Base-by-base conservation (phyloP, 2,329 filamentous ascomycete species). In the Colletotrichum sublineola region DNA sequence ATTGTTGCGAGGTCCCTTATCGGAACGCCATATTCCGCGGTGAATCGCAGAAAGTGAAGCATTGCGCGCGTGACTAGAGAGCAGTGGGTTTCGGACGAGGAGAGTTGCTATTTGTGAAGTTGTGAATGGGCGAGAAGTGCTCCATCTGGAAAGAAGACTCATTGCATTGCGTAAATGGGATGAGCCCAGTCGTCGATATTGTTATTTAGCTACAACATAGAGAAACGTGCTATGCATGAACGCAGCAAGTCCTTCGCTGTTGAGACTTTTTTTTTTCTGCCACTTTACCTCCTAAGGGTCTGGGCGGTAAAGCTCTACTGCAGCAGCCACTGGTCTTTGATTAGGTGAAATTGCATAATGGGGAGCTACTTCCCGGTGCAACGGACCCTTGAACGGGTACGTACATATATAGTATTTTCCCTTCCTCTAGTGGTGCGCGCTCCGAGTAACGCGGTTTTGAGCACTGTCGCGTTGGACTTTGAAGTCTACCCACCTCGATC, bases 1-100 rank as follows among this genome's bases (percentile, higher is more conserved):
- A 15, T 44, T 20, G 31, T 52, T 63, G 29, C 57, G 46, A 44
- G 67, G 44, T 12, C 46, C 79, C 73, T 79, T 76, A 77, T 85
- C 75, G 75, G 88, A 80, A 79, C 83, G 77, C 56, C 90, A 89
- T 67, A 94, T 84, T 18, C 92, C 92, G 57, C 87, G 85, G 75
- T 90, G 88, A 77, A 95, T 94, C 55, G 92, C 92, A 12, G 92
- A 92, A 72, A 94, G 86, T 53, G 75, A 76, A 12, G 75, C 53
- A 50, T 65, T 46, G 40, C 68, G 68, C 38, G 67, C 58, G n/a
- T 68, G 72, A 11, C n/a, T 56, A 15, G n/a, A 44, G 31, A 50
- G 53, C 15, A 67, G 31, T 31, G 42, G 38, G 53, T 24, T 42
- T n/a, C 64, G 11, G 42, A 20, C 33, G 9, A 68, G 38, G n/a